These are phyloP conservation scores for Dalbergia cochinchinensis DNA, from an alignment of 306 rosid genomes.

Conservation along the genomic window DNA sequence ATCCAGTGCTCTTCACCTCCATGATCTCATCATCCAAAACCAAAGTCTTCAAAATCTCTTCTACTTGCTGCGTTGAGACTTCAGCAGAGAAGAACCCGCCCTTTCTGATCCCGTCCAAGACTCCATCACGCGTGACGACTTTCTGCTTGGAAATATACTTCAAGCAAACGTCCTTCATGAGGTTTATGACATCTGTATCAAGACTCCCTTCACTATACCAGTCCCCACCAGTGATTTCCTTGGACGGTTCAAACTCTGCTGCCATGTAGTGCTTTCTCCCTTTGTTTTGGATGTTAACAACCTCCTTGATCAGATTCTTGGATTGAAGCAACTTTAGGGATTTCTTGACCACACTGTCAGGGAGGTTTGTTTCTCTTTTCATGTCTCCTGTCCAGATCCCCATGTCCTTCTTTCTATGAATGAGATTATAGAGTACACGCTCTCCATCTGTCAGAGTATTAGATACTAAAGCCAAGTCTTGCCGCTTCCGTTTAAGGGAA, in stretches of 20 bases:
- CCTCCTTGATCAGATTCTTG: conserved; percentile 73
- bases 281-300: conserved; percentile 67
- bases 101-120: conserved; percentile 47
- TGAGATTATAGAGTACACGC: conserved; percentile 55
- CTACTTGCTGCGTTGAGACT: conserved; percentile 56
- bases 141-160: conserved; percentile 54
- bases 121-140: conserved; percentile 61
- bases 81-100: conserved; percentile 44
- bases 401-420: conserved; percentile 62
- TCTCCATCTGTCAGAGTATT: conserved; percentile 61
- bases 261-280: conserved; percentile 80
- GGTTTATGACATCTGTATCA: conserved; percentile 56
- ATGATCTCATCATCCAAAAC: conserved; percentile 66
- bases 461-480: conserved; percentile 44
- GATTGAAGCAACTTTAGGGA: conserved; percentile 60
- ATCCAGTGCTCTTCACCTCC: conserved; percentile 73
- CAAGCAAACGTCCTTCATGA: conserved; percentile 51
- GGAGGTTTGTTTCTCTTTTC: conserved; percentile 60
- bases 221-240: conserved; percentile 75
- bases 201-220: conserved; percentile 72
- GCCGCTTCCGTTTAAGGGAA: conserved; percentile 65
- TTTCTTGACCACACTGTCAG: conserved; percentile 53
- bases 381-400: conserved; percentile 73
- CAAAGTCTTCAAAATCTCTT: conserved; percentile 67
- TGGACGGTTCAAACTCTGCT: conserved; percentile 71